These are phyloP conservation scores for Mycogone perniciosa DNA, from an alignment of 2,329 filamentous ascomycete species.

Conservation along the genomic window DNA sequence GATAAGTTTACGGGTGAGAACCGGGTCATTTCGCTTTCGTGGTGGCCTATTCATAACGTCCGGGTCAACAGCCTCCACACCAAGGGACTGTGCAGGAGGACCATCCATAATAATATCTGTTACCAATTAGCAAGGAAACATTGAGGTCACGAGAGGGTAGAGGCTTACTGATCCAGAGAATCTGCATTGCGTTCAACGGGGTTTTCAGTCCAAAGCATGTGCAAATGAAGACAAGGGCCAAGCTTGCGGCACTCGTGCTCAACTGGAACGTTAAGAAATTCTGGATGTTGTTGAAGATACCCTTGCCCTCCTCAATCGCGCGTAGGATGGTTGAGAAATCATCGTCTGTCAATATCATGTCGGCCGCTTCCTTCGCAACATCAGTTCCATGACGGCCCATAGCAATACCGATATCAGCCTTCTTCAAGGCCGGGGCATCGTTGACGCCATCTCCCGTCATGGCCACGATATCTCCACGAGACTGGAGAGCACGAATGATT, in stretches of 20 bases:
- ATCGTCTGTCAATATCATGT: constrained; percentile 87
- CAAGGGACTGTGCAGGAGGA: constrained; percentile 91
- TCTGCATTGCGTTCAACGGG: constrained; percentile 98
- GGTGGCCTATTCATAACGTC: constrained; percentile 91
- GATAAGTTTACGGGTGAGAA: constrained; percentile 79
- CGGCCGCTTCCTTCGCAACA: constrained; percentile 92
- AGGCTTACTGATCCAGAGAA: constrained; percentile 94
- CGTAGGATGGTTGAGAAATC: constrained; percentile 87
- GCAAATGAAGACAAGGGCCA: constrained; percentile 86
- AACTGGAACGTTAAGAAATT: constrained; percentile 99
- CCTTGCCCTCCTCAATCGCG: constrained; percentile 97
- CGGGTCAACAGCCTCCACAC: constrained; percentile 89
- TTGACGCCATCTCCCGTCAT: constrained; percentile 99
- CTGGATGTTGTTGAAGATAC: constrained; percentile 99
- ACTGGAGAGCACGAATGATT: constrained; percentile 85
- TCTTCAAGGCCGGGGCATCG: constrained; percentile 92
- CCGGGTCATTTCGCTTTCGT: constrained; percentile 74
- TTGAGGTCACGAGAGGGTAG: no score
- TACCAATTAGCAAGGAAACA: constrained; percentile 12
- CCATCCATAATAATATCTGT: constrained; percentile 99
- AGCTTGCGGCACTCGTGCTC: constrained; percentile 88
- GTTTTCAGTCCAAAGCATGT: constrained; percentile 91
- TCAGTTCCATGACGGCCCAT: constrained; percentile 96
- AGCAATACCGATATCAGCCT: constrained; percentile 93
- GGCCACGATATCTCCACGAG: constrained; percentile 90